Conservation (phyloP, 495 filamentous ascomycete genomes). For the Bombardia bombarda region DNA sequence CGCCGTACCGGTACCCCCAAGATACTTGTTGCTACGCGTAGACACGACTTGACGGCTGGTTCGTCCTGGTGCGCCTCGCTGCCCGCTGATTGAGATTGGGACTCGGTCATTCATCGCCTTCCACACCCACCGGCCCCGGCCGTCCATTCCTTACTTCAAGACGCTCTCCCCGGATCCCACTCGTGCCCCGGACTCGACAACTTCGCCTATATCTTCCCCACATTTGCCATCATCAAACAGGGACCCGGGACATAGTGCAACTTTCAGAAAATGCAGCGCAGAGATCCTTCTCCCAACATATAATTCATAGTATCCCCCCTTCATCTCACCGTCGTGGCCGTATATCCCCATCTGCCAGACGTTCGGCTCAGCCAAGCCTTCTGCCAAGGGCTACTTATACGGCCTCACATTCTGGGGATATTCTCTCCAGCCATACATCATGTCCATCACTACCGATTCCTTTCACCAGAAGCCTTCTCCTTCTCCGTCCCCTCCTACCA, state of each 20-base stretch:
- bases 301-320: constrained; percentile 13
- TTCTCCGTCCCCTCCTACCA: constrained; percentile 8
- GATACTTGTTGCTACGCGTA: constrained; percentile 16
- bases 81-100: constrained; percentile 23
- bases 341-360: too few species aligned
- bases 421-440: too few species aligned
- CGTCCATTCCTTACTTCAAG: constrained; percentile 8
- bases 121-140: constrained; percentile 7
- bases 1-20: constrained; percentile 26
- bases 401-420: too few species aligned
- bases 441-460: constrained; percentile 13
- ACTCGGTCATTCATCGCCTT: constrained; percentile 20
- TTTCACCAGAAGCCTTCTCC: constrained; percentile 3
- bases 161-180: constrained; percentile 6
- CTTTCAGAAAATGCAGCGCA: constrained; percentile 20
- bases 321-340: constrained; percentile 4
- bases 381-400: too few species aligned
- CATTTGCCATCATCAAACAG: constrained; percentile 7
- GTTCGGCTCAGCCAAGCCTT: too few species aligned
- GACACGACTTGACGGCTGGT: constrained; percentile 10
- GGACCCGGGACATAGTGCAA: constrained; percentile 6
- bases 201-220: constrained; percentile 17
- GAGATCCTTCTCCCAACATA: constrained; percentile 10
- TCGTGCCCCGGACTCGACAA: constrained; percentile 7
- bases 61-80: constrained; percentile 15